A percentile compares a stretch with the other conserved stretches of the same genome.
These are phyloP conservation scores for Claviceps quebecensis DNA, from an alignment of 2,329 filamentous ascomycete species.

Conservation along the genomic window DNA sequence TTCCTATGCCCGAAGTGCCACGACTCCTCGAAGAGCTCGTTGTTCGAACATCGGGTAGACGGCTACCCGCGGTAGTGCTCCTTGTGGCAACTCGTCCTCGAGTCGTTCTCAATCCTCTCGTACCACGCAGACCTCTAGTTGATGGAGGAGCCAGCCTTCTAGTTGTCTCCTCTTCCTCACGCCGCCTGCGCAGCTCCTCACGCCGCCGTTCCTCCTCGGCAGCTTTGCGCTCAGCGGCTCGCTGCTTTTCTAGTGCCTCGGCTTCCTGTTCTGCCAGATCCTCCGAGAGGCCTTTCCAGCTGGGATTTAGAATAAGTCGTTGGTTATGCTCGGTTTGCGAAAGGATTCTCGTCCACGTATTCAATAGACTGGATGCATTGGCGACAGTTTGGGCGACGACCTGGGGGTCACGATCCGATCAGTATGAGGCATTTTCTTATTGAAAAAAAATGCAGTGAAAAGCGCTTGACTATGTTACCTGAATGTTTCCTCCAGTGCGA, in stretches of 20 bases:
- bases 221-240: conserved; percentile 62
- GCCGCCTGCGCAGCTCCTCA: conserved; percentile 52
- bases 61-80: conserved; percentile 14
- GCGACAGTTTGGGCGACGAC: conserved; percentile 75
- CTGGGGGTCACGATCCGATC: conserved; percentile 25
- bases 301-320: conserved; percentile 71
- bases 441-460: neutral
- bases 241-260: conserved; percentile 58
- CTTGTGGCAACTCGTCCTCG: conserved; percentile 16
- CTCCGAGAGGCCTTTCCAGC: conserved; percentile 78
- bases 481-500: conserved; percentile 64
- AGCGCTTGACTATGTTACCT: conserved; percentile 29
- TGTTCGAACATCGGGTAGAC: conserved; percentile 14
- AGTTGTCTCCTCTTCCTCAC: conserved; percentile 44
- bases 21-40: conserved; percentile 17
- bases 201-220: conserved; percentile 66
- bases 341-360: conserved; percentile 91
- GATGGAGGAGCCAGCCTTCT: conserved; percentile 16
- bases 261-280: conserved; percentile 79
- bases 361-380: conserved; percentile 77
- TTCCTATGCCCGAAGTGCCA: conserved; percentile 21
- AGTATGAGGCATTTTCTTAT: neutral
- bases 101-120: conserved; percentile 17
- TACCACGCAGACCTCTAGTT: conserved; percentile 16
- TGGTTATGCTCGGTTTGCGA: conserved; percentile 98